phyloP scores from a whole-genome alignment of 345 rosid species.

The Eucalyptus sideroxylon region DNA sequence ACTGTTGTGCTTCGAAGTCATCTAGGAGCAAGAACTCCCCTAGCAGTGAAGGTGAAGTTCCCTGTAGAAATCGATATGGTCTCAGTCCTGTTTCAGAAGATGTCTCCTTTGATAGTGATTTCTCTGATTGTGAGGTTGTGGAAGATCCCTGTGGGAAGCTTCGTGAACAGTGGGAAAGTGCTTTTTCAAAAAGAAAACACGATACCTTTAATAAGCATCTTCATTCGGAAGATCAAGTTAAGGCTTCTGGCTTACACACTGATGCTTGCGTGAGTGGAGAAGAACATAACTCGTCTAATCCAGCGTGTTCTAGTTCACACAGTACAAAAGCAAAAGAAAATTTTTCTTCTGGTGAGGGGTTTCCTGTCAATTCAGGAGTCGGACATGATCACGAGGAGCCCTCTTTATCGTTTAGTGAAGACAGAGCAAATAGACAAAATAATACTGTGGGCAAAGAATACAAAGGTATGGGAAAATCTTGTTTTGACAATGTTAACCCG shows the following conservation, averaged over 20 bases:
- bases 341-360: background rate
- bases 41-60: background rate
- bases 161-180: constrained; percentile 62
- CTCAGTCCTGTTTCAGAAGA: constrained; percentile 24
- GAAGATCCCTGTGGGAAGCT: constrained; percentile 46
- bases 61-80: constrained; percentile 26
- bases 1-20: constrained; percentile 11
- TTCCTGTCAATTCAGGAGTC: background rate
- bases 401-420: background rate
- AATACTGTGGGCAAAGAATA: background rate
- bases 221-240: constrained; percentile 9
- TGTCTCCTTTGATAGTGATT: constrained; percentile 26
- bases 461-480: background rate
- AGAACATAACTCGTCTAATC: constrained; percentile 1
- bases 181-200: constrained; percentile 22
- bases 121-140: constrained; percentile 64
- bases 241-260: constrained; percentile 8
- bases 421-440: background rate
- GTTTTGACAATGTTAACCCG: background rate
- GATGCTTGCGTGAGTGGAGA: constrained; percentile 3
- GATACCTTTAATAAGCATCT: constrained; percentile 6
- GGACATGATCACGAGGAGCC: background rate
- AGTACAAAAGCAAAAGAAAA: background rate
- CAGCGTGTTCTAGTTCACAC: background rate
- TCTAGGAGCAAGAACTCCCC: constrained; percentile 26